A percentile compares a stretch with the other conserved stretches of the same genome.
Evolutionary conservation across 2,329 filamentous ascomycete species (phyloP).

Genomic region (Gnomoniopsis smithogilvyi): DNA sequence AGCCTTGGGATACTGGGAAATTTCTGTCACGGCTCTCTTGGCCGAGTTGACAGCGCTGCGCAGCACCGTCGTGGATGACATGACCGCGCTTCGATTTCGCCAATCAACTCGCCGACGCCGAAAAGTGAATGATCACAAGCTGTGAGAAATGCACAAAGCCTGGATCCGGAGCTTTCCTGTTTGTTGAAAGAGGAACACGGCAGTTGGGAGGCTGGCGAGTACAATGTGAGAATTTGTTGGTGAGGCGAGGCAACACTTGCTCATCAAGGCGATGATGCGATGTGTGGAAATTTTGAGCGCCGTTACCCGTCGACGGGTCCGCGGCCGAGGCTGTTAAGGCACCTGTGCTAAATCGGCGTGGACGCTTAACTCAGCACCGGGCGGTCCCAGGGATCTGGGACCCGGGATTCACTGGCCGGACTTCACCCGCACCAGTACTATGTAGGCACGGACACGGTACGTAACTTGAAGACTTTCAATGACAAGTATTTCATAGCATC

Average conservation of each 20-base stretch:
- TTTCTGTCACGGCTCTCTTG: constrained; percentile 67
- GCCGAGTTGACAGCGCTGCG: constrained; percentile 26
- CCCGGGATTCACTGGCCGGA: background rate
- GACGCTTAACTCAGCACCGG: background rate
- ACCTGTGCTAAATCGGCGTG: background rate
- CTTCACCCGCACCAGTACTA: too few relatives aligned
- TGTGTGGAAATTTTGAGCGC: background rate
- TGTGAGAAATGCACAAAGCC: background rate
- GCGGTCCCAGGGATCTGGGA: background rate
- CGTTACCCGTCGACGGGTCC: background rate
- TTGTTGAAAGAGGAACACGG: background rate
- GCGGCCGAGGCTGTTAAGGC: background rate
- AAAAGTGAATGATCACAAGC: background rate
- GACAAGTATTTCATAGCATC: too few relatives aligned
- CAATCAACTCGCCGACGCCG: background rate
- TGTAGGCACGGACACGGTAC: too few relatives aligned
- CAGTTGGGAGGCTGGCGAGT: background rate
- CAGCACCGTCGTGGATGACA: constrained; percentile 2
- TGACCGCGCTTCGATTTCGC: background rate
- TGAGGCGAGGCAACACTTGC: background rate
- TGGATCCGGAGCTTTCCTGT: background rate
- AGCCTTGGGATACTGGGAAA: constrained; percentile 70
- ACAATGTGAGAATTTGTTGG: background rate
- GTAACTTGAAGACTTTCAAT: too few relatives aligned
- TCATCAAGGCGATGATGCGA: background rate